Conservation (phyloP, 371 early-diverging fungal species). For the Mortierella polycephala region DNA sequence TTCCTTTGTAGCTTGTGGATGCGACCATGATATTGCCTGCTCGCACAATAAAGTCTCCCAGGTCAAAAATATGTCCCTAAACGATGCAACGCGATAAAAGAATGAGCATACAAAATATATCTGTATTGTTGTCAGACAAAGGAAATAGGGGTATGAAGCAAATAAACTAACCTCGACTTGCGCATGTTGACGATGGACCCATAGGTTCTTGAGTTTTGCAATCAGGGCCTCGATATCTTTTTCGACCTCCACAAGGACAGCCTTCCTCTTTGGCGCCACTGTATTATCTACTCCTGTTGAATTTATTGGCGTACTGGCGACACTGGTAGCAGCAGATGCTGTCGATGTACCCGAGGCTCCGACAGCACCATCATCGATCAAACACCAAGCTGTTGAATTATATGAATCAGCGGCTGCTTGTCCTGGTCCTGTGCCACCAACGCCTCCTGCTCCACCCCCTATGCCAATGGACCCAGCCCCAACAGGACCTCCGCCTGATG, state of each 20-base stretch:
- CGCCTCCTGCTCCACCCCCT: conserved; percentile 15
- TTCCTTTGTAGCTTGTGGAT: conserved; percentile 50
- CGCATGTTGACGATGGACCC: conserved; percentile 54
- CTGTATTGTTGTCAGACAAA: no score
- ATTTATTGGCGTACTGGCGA: conserved; percentile 13
- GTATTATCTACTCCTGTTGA: conserved; percentile 4
- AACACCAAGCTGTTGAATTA: conserved; percentile 45
- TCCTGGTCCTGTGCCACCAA: conserved; percentile 13
- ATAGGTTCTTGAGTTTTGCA: conserved; percentile 44
- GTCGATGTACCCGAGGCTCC: conserved; percentile 10
- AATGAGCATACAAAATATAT: not conserved
- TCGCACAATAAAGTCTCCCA: conserved; percentile 52
- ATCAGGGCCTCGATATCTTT: conserved; percentile 44
- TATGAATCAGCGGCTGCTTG: conserved; percentile 13
- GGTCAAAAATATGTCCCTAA: conserved; percentile 45
- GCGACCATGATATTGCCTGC: conserved; percentile 54
- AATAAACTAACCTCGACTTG: conserved; percentile 38
- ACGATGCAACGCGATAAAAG: not conserved
- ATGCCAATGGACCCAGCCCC: conserved; percentile 10
- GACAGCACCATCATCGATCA: conserved; percentile 53
- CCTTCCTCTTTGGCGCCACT: conserved; percentile 20
- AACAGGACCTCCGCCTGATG: conserved; percentile 6
- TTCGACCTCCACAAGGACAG: conserved; percentile 51
- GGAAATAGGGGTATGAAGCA: no score
- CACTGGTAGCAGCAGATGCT: conserved; percentile 14